A percentile compares a stretch with the other conserved stretches of the same genome.
Evolutionary conservation across 345 rosid species (phyloP).

Genomic region (Citrus cavaleriei): DNA sequence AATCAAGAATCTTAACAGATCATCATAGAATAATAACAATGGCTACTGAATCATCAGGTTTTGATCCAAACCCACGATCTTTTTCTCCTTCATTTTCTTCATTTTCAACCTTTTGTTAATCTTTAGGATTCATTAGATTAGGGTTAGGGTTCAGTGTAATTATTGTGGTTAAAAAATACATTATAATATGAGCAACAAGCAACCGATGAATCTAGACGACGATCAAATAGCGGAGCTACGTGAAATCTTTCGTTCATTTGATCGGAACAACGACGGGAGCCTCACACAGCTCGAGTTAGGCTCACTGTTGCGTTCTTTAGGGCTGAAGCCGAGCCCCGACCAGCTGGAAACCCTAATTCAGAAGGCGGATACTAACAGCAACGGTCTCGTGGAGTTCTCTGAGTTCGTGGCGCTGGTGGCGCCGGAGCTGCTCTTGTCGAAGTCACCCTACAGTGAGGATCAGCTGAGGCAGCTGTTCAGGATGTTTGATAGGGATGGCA

Average conservation of each 20-base stretch:
- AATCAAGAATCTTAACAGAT: not conserved
- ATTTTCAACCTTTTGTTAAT: not conserved
- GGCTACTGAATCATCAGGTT: not conserved
- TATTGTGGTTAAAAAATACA: too few relatives aligned
- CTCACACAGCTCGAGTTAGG: conserved; percentile 86
- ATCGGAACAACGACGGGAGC: conserved; percentile 83
- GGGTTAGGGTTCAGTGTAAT: not conserved
- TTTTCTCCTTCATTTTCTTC: too few relatives aligned
- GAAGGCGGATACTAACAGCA: conserved; percentile 75
- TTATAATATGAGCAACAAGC: conserved; percentile 42
- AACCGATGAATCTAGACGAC: conserved; percentile 56
- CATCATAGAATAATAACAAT: not conserved
- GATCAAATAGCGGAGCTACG: conserved; percentile 77
- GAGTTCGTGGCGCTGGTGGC: conserved; percentile 78
- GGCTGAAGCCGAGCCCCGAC: conserved; percentile 70
- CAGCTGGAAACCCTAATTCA: conserved; percentile 65
- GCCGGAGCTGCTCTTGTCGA: conserved; percentile 62
- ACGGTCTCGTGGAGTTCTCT: conserved; percentile 82
- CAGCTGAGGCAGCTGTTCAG: conserved; percentile 60
- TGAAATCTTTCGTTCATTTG: conserved; percentile 81
- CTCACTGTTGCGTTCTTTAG: conserved; percentile 75
- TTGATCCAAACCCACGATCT: not conserved
- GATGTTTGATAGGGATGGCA: conserved; percentile 74
- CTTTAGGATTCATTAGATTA: not conserved
- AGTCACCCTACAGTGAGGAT: conserved; percentile 75